Percentiles rank a stretch among this genome's conserved stretches.
Conservation (phyloP, 495 filamentous ascomycete genomes). For the Podospora australis region DNA sequence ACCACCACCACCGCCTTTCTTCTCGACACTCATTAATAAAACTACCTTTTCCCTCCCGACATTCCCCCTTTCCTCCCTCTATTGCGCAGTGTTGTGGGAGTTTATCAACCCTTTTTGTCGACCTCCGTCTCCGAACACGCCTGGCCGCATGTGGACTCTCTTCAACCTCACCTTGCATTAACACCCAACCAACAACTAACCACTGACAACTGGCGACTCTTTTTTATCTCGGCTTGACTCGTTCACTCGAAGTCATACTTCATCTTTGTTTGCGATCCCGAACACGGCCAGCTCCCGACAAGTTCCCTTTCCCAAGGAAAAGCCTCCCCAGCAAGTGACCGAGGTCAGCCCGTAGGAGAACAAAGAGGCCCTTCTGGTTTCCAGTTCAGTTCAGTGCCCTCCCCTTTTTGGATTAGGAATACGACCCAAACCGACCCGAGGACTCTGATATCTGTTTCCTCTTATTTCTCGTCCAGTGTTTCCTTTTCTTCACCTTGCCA, state of each 20-base stretch:
- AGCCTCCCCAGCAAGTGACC: slow-evolving; percentile 7
- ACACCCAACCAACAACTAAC: slow-evolving; percentile 18
- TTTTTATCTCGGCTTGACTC: slow-evolving; percentile 21
- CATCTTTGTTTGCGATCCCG: slow-evolving; percentile 11
- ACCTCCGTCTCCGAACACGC: slow-evolving; percentile 10
- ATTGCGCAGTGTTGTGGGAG: slow-evolving; percentile 5
- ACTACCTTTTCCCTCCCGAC: slow-evolving; percentile 14
- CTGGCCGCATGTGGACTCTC: too few relatives aligned
- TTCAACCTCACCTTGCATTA: slow-evolving; percentile 14
- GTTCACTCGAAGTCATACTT: slow-evolving; percentile 30
- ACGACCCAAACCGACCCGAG: slow-evolving; percentile 9
- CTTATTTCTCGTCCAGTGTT: too few relatives aligned
- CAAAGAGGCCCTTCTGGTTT: slow-evolving; percentile 5
- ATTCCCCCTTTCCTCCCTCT: slow-evolving; percentile 13
- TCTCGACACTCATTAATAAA: slow-evolving; percentile 31
- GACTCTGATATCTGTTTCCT: slow-evolving; percentile 16
- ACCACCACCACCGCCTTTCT: slow-evolving; percentile 11
- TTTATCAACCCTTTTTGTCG: slow-evolving; percentile 15
- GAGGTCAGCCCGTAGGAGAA: slow-evolving; percentile 7
- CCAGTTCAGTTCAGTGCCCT: slow-evolving; percentile 9
- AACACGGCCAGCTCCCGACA: neutral
- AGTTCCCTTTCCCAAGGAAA: neutral
- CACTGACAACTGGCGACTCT: neutral
- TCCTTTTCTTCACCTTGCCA: too few relatives aligned
- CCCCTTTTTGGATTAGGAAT: slow-evolving; percentile 11